Percentiles rank a stretch among this genome's conserved stretches.
Evolutionary conservation across 371 early-diverging fungal species (phyloP).

Genomic region (Coemansia sp.): DNA sequence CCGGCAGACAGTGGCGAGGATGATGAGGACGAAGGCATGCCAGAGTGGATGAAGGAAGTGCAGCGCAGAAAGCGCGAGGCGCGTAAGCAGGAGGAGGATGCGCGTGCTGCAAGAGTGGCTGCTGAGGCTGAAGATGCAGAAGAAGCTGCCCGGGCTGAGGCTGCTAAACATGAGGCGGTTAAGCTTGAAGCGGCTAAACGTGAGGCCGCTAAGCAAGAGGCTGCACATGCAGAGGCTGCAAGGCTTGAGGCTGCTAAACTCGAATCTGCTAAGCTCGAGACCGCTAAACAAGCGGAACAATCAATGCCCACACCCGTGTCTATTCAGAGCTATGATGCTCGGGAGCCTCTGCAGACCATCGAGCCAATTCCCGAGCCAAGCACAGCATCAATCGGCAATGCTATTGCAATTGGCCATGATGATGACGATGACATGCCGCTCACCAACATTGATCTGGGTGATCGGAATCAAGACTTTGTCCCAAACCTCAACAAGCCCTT

Average conservation of each 20-base stretch:
- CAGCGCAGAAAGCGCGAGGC: slow-evolving; percentile 48
- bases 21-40: slow-evolving; percentile 7
- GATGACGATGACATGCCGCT: slow-evolving; percentile 28
- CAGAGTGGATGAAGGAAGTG: slow-evolving; percentile 46
- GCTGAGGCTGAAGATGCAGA: background rate
- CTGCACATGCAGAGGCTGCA: background rate
- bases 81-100: slow-evolving; percentile 23
- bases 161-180: background rate
- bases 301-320: slow-evolving; percentile 6
- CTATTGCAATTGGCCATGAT: background rate
- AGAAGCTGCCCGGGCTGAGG: background rate
- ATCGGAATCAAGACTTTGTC: background rate
- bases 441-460: slow-evolving; percentile 27
- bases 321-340: background rate
- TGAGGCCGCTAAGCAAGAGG: background rate
- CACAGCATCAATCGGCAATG: background rate
- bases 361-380: background rate
- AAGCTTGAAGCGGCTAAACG: background rate
- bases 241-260: background rate
- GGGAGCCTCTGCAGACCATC: background rate
- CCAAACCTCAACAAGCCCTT: slow-evolving; percentile 18
- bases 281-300: background rate
- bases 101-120: slow-evolving; percentile 6
- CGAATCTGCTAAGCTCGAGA: background rate
- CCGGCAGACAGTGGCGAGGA: background rate